These are phyloP conservation scores for Torulaspora globosa DNA, from an alignment of 1,139 yeast species.

Conservation along the genomic window DNA sequence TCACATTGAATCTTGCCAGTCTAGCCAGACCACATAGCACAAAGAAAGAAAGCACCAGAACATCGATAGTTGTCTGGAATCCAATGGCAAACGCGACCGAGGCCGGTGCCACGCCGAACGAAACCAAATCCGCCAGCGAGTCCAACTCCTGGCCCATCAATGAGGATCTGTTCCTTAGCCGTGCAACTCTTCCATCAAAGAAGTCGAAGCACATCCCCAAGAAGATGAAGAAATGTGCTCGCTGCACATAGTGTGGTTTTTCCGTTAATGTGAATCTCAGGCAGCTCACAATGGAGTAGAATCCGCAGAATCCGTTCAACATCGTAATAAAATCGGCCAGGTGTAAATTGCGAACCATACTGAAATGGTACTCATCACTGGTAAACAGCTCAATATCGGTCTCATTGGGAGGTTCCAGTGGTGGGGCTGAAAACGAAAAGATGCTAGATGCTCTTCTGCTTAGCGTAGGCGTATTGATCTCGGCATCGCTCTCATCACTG, in stretches of 20 bases:
- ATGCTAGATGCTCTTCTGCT: slow-evolving; percentile 41
- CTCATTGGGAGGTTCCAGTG: slow-evolving; percentile 58
- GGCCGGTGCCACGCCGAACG: slow-evolving; percentile 93
- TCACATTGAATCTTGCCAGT: slow-evolving; percentile 90
- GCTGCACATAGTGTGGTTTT: slow-evolving; percentile 65
- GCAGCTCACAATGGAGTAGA: slow-evolving; percentile 83
- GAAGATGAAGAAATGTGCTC: slow-evolving; percentile 84
- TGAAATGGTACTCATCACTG: slow-evolving; percentile 73
- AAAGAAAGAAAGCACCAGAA: slow-evolving; percentile 70
- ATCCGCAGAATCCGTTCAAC: slow-evolving; percentile 86
- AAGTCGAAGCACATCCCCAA: slow-evolving; percentile 92
- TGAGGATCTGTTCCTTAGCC: slow-evolving; percentile 86
- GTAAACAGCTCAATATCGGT: slow-evolving; percentile 74
- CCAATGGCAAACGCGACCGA: slow-evolving; percentile 90
- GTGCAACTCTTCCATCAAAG: slow-evolving; percentile 94
- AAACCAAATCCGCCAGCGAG: slow-evolving; percentile 87
- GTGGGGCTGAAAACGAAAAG: slow-evolving; percentile 40
- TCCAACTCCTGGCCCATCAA: slow-evolving; percentile 97
- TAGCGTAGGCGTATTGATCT: slow-evolving; percentile 19
- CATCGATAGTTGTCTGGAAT: slow-evolving; percentile 77
- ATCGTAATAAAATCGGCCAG: slow-evolving; percentile 94
- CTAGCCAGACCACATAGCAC: slow-evolving; percentile 92
- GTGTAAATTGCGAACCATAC: slow-evolving; percentile 74
- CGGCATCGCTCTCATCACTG: slow-evolving; percentile 15
- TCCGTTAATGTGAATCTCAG: slow-evolving; percentile 71